Conservation (phyloP, 2,329 filamentous ascomycete genomes). For the Botryosphaeria dothidea region DNA sequence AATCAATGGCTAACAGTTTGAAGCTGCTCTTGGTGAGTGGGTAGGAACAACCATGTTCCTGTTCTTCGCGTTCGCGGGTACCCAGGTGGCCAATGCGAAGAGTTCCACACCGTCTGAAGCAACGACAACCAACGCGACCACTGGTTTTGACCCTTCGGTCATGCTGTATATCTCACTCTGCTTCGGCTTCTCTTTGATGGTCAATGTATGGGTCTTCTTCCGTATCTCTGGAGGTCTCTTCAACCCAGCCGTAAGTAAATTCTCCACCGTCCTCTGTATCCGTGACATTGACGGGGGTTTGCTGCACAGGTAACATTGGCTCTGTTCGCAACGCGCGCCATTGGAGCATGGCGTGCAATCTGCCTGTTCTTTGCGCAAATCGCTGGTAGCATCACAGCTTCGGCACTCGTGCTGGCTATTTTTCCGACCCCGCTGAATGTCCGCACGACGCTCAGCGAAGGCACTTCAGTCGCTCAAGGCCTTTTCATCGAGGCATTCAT, state of each 20-base stretch:
- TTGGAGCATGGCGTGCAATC: constrained; percentile 28
- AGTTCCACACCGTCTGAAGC: constrained; percentile 30
- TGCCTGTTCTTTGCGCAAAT: constrained; percentile 40
- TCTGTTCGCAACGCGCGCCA: constrained; percentile 36
- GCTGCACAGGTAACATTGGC: constrained; percentile 37
- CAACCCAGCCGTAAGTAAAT: constrained; percentile 39
- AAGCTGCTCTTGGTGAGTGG: constrained; percentile 16
- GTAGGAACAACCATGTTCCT: constrained; percentile 19
- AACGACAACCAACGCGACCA: constrained; percentile 47
- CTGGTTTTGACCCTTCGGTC: constrained; percentile 47
- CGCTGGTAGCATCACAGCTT: constrained; percentile 14
- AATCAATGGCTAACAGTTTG: not conserved
- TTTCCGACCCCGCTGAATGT: constrained; percentile 33
- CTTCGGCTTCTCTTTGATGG: constrained; percentile 41
- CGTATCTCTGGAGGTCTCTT: constrained; percentile 41
- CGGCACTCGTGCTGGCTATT: constrained; percentile 34
- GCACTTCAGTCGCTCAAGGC: constrained; percentile 34
- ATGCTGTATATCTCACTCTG: constrained; percentile 41
- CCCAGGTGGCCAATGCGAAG: constrained; percentile 50
- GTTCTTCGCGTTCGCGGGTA: constrained; percentile 31
- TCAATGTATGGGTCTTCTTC: constrained; percentile 45
- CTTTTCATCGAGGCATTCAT: constrained; percentile 44
- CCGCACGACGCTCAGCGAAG: constrained; percentile 36
- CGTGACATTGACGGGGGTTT: constrained; percentile 5
- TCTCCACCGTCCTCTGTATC: constrained; percentile 32